Base-by-base conservation (phyloP, 208 protist species). In the Angomonas deanei region DNA sequence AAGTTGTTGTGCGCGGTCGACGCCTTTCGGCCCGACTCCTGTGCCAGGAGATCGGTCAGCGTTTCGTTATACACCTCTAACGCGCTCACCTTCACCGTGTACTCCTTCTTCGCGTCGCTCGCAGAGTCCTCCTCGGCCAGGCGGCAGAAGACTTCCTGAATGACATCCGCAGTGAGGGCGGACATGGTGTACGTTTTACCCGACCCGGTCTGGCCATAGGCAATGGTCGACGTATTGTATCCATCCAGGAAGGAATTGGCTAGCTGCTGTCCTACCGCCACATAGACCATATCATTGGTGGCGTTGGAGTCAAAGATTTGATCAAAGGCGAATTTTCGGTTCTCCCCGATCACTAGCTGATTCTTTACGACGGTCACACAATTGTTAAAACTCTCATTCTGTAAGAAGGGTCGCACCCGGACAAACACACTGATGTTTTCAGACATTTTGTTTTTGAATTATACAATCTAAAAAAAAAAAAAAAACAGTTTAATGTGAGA, bases 131-230 rank as follows among this genome's bases (percentile, higher is more conserved):
- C 64, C 23, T 87, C 80, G n/a, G 80, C 68, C 27, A 97, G 64
- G 3, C 72, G 54, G 27, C 73, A 64, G 38, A 95, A 95, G 4
- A 97, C 73, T 49, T 95, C 83, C 32, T 92, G 88, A 39, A 98
- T 87, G 30, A 97, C 80, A 46, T 90, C 88, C 21, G 47, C 28
- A 0, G 76, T 75, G 33, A 85, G 79, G 34, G 61, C 50, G 15
- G 63, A 76, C 93, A 98, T 97, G 23, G 96, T 98, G 76, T 84
- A 88, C 33, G 96, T 98, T 71, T 98, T 98, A 26, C 97, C 97
- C 6, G 91, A 80, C 17, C 93, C 92, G 24, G 95, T 98, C 66
- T 98, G 97, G 8, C 95, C 97, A 64, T 98, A 98, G 27, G 95
- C 96, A 31, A 98, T 96, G 24, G 84, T 86, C 24, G 94, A 96